These are phyloP conservation scores for Sarcomyxa edulis DNA, from an alignment of 768 basidiomycete species.

Conservation along the genomic window DNA sequence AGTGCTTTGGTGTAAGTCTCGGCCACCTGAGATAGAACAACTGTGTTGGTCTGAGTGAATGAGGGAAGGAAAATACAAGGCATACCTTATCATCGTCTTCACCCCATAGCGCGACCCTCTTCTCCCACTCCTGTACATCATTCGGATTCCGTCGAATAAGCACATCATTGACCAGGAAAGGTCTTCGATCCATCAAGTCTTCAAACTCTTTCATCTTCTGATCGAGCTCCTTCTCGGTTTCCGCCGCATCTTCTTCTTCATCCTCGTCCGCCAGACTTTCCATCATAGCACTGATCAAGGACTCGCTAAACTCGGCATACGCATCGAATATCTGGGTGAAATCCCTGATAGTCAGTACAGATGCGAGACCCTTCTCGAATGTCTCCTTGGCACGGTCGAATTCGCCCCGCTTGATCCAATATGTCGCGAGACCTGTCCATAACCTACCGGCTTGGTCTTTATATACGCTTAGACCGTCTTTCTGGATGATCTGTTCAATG, in stretches of 20 bases:
- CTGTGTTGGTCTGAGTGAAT: constrained; percentile 2
- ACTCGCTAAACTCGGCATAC: constrained; percentile 91
- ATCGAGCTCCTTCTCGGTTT: constrained; percentile 83
- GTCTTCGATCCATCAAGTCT: constrained; percentile 88
- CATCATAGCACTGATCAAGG: constrained; percentile 87
- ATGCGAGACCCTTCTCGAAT: constrained; percentile 82
- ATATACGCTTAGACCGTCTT: constrained; percentile 85
- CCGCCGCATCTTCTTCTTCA: constrained; percentile 73
- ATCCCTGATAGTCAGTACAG: constrained; percentile 89
- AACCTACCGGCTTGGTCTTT: constrained; percentile 95
- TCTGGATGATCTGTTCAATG: constrained; percentile 78
- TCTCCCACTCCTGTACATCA: constrained; percentile 99
- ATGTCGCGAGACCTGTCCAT: constrained; percentile 95
- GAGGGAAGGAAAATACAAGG: not conserved
- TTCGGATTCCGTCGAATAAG: constrained; percentile 89
- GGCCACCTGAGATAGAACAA: constrained; percentile 55
- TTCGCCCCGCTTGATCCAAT: constrained; percentile 97
- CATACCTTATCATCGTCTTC: constrained; percentile 88
- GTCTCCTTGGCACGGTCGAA: constrained; percentile 86
- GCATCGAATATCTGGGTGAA: constrained; percentile 98
- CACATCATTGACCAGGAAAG: constrained; percentile 96
- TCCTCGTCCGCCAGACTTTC: constrained; percentile 72
- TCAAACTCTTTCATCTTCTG: constrained; percentile 89
- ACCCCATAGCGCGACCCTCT: constrained; percentile 88
- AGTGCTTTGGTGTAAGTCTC: constrained; percentile 90